These are phyloP conservation scores for Silene conica DNA, from an alignment of 148 eudicot genomes.

Conservation along the genomic window DNA sequence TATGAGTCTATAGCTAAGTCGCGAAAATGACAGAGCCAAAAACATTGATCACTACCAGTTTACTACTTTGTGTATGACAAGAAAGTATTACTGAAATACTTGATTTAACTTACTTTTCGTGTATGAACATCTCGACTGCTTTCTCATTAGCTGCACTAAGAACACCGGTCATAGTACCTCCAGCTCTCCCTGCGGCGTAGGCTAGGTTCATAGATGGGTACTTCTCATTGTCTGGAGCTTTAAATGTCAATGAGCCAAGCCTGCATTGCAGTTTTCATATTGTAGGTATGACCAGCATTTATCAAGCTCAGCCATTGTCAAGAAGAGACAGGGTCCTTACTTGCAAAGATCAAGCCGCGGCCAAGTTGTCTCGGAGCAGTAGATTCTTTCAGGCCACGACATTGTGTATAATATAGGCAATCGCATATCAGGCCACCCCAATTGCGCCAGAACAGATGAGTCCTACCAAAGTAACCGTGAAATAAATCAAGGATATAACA, in stretches of 20 bases:
- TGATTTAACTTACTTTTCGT: conserved; percentile 76
- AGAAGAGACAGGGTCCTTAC: conserved; percentile 31
- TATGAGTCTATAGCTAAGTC: too few relatives aligned
- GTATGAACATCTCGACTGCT: conserved; percentile 90
- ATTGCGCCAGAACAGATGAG: conserved; percentile 89
- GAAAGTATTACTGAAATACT: too few relatives aligned
- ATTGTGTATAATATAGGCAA: conserved; percentile 89
- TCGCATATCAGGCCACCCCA: conserved; percentile 99
- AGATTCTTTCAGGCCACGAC: conserved; percentile 96
- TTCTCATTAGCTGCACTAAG: conserved; percentile 98
- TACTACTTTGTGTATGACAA: too few relatives aligned
- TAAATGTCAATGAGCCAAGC: conserved; percentile 88
- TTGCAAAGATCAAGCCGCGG: conserved; percentile 99
- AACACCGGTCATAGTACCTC: conserved; percentile 97
- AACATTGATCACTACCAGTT: too few relatives aligned
- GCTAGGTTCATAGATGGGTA: conserved; percentile 97
- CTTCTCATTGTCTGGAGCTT: conserved; percentile 84
- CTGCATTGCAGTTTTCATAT: too few relatives aligned
- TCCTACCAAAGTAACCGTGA: conserved; percentile 42
- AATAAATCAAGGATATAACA: neutral
- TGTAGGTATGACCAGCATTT: too few relatives aligned
- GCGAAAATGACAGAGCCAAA: too few relatives aligned
- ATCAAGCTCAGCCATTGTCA: too few relatives aligned
- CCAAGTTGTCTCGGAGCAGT: conserved; percentile 96
- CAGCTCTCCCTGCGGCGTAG: conserved; percentile 90